These are phyloP conservation scores for Cunninghamia lanceolata DNA, from an alignment of 75 land plant species.

Conservation along the genomic window DNA sequence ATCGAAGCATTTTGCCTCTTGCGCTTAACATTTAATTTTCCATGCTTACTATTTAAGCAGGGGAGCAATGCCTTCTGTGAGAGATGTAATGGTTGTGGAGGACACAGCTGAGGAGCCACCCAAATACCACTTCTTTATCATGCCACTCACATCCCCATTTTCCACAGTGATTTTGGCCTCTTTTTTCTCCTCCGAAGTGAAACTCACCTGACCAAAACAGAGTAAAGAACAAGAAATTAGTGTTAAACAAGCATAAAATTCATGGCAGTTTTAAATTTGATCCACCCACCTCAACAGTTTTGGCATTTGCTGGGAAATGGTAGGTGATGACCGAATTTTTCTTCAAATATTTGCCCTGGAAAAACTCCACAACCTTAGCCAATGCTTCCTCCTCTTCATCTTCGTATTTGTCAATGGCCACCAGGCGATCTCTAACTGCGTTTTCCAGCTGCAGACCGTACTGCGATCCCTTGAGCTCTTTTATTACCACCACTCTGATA, in stretches of 20 bases:
- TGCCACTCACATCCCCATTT: conserved; percentile 64
- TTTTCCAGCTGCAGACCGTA: conserved; percentile 78
- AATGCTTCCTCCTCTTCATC: conserved; percentile 88
- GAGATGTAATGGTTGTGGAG: conserved; percentile 48
- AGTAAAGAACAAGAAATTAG: too few species aligned
- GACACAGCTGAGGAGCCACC: conserved; percentile 67
- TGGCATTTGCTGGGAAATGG: conserved; percentile 42
- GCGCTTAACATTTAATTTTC: background rate
- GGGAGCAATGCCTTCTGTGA: conserved; percentile 33
- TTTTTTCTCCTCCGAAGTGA: conserved; percentile 30
- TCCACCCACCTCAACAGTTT: conserved; percentile 37
- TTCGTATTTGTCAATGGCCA: conserved; percentile 77
- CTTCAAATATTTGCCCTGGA: conserved; percentile 73
- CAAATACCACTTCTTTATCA: conserved; percentile 75
- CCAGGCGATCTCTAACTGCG: conserved; percentile 80
- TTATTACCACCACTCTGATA: conserved; percentile 70
- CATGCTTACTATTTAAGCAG: conserved; percentile 7
- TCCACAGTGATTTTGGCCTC: conserved; percentile 40
- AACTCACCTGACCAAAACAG: conserved; percentile 35
- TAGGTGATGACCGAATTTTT: conserved; percentile 56
- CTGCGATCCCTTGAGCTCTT: conserved; percentile 88
- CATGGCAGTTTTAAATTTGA: background rate
- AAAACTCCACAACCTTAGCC: conserved; percentile 66
- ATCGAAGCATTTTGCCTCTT: background rate
- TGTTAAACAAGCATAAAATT: background rate